Evolutionary conservation across 257 asterid genomes (phyloP), one percentile per base, ranked within the genome.

Genomic region (Nicotiana tabacum): DNA sequence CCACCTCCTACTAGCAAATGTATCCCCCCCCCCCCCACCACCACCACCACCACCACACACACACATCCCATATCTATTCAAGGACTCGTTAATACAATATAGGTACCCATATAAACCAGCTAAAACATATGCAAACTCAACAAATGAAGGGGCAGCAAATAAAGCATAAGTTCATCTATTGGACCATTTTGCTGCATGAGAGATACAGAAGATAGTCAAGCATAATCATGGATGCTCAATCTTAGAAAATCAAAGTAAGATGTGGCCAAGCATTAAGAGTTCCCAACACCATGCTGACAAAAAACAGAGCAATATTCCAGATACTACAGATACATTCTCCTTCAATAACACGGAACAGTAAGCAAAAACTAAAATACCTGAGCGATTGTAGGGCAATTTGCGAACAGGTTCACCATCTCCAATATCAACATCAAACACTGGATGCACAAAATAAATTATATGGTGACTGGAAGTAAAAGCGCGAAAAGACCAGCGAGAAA

Each of bases 351-450:
- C 9, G 2, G 15, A 74, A 74, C 43, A 13, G 80, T 30, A 67
- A 32, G 18, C 82, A 39, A 77, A 78, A 70, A 85, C 65, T 57
- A 77, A 57, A 58, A 76, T 89, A 96, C 99, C 99, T 90, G 98
- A 90, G 60, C 92, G 95, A 83, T 94, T 96, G 89, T 89, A 96
- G 0, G 99, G 99, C 86, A 96, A 86, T 90, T 93, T 96, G 39
- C 99, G 99, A 17, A 90, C 79, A 82, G 98, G 98, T 85, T 91
- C 98, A 83, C 99, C 99, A 88, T 96, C 99, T 85, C 98, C 99
- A 90, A 96, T 94, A 87, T 96, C 99, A 68, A 94, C 99, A 88
- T 96, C 99, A 84, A 96, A 96, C 62, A 96, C 99, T 96, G 93
- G 77, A 84, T 21, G 24, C 64, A 83, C 83, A 37, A 85, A 72